Base-by-base conservation (phyloP, 768 basidiomycete species). In the Lactarius trivialis region DNA sequence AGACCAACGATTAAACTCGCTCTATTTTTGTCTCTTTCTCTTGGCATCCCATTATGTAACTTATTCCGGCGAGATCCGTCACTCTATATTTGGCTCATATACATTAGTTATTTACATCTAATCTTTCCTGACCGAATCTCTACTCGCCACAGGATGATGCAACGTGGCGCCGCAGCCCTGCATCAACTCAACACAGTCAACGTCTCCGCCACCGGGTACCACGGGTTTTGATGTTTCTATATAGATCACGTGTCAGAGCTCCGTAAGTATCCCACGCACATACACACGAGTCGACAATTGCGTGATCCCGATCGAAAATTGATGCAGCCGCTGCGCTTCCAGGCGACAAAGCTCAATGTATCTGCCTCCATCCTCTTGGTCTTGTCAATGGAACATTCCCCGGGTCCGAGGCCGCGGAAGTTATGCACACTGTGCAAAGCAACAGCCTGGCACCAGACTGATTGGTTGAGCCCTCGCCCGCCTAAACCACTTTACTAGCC, bases 301-400 rank as follows among this genome's bases (percentile, higher is more conserved):
- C n/a, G 77, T 77, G 71, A 74, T 78, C 50, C 76, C 77, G 77
- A 80, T 78, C 53, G 78, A 80, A 65, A 77, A 76, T 80, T 41
- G 75, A 51, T 19, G 7, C 28, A 30, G 73, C 32, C n/a, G 73
- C 74, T 37, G 72, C 70, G 6, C 71, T 79, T 7, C 77, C 77
- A 9, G 71, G 73, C 48, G 74, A 76, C 43, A 76, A 77, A 60
- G 70, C 9, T n/a, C 57, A 50, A 39, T 54, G 7, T 33, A 7
- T 28, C 33, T 39, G 11, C 54, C 24, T 28, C 34, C 19, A 36
- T 45, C 11, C 14, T 7, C 9, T 11, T 43, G 15, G 28, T n/a
- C 12, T 19, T 21, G 51, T 30, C 45, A 37, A 48, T 39, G 17
- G n/a, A 26, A 48, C 36, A 6, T 19, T 30, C 39, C 28, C 55